Evolutionary conservation across 805 yeast species (phyloP), one percentile per base, ranked within the genome.

Genomic region (Priceomyces medius): DNA sequence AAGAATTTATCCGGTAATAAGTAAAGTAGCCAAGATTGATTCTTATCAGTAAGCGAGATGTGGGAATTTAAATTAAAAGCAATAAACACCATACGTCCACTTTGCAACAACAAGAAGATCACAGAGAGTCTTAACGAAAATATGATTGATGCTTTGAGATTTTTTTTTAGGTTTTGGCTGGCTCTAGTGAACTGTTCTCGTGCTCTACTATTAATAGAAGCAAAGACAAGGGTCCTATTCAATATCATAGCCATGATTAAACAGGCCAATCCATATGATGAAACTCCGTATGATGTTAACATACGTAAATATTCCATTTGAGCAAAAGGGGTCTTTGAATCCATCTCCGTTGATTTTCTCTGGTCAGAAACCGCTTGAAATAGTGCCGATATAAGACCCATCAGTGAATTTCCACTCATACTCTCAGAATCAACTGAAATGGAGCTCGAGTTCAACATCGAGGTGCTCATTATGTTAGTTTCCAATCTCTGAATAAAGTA

Each of bases 171-270:
- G 28, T 37, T 35, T 32, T 17, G 16, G 47, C 47, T 19, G 60
- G 14, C 5, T 12, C 20, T 12, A 12, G 42, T 16, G 57, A 41
- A 7, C 55, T 48, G 26, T 18, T 33, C 23, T 13, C 36, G 16
- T 20, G 38, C 14, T n/a, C 10, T 16, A 18, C 53, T 46, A 37
- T 64, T 66, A 12, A 69, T 59, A 12, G 69, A 61, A 2, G 74
- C 74, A 41, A 68, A 50, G 5, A 60, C 62, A 40, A 63, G 40
- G 0, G 74, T 68, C 13, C 74, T 44, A 45, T 68, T 68, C 44
- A 68, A 51, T 2, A 68, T 40, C 8, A 69, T 52, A 1, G 73
- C 68, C 66, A 68, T 64, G 5, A 62, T 38, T 36, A 70, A 51
- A 41, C 73, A 67, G 20, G 63, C 34, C 14, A 68, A 37, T 0